A percentile compares a stretch with the other conserved stretches of the same genome.
Evolutionary conservation across 2,329 filamentous ascomycete genomes (phyloP).

Genomic region (Camillea tinctor): DNA sequence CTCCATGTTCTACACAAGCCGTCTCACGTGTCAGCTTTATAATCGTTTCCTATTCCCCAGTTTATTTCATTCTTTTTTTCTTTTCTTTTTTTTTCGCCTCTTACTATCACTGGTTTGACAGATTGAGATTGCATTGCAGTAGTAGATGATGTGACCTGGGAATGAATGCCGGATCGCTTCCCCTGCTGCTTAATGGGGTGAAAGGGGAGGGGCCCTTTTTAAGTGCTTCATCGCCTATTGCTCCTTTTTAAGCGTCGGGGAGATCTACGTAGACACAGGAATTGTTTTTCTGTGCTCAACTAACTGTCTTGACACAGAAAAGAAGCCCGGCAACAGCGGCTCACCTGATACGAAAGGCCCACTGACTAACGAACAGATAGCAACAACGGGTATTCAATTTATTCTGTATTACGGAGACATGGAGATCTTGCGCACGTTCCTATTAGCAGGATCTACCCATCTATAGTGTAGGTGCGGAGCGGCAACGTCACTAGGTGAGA

Average conservation of each 20-base stretch:
- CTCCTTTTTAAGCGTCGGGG: constrained; percentile 19
- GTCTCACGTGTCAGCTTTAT: background rate
- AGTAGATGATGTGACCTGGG: constrained; percentile 14
- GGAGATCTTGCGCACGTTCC: constrained; percentile 12
- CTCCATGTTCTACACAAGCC: background rate
- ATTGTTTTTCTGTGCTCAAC: constrained; percentile 18
- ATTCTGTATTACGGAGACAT: constrained; percentile 9
- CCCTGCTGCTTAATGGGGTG: constrained; percentile 10
- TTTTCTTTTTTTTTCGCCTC: too few species aligned
- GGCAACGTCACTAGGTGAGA: background rate
- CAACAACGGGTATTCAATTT: background rate
- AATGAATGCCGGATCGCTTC: constrained; percentile 12
- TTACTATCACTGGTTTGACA: background rate
- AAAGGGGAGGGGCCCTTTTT: too few species aligned
- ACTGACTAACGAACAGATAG: constrained; percentile 14
- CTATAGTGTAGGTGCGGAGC: background rate
- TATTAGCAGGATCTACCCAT: background rate
- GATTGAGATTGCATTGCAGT: constrained; percentile 9
- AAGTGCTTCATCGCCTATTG: constrained; percentile 9
- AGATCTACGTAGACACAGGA: constrained; percentile 16
- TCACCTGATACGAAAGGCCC: constrained; percentile 28
- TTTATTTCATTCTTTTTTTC: too few species aligned
- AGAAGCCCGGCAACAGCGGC: constrained; percentile 23
- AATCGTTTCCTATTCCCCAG: background rate
- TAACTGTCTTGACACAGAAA: constrained; percentile 10